Base-by-base conservation (phyloP, 768 basidiomycete species). In the Tephrocybe rancida region DNA sequence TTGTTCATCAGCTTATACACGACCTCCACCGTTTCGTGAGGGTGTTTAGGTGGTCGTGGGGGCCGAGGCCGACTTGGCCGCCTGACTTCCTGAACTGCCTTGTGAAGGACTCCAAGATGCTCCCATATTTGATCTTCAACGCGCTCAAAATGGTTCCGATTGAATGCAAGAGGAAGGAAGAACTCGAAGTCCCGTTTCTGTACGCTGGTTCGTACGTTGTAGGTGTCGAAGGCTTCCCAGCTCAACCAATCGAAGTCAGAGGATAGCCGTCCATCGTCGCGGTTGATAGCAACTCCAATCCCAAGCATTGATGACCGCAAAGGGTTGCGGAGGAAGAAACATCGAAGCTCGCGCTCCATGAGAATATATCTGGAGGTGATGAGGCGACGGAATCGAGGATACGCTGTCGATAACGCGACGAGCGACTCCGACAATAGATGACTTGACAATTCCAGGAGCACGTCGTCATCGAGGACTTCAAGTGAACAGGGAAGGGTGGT, bases 181-280 rank as follows among this genome's bases (percentile, higher is more conserved):
- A 61, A 75, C 18, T 66, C 32, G 49, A 78, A 78, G 0, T 51
- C 44, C 26, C 70, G 70, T 60, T 78, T 78, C 62, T 75, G 67
- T 50, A 77, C 66, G 61, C 76, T 74, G 41, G 57, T 61, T 18
- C 76, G 65, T 44, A 79, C 68, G 2, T 54, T 32, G 59, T 70
- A 71, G 7, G 60, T 47, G 32, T 62, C 60, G 63, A 77, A 78
- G 2, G 78, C 78, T 27, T 72, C 73, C 55, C 68, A 57, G 50
- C 75, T 75, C 37, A 78, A 64, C 76, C 78, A 79, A 56, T 78
- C 75, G 46, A 78, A 79, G 50, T 78, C 77, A 1, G 76, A 78
- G 9, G 72, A 70, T 2, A 79, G 62, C 0, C 59, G 58, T 13
- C 73, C 69, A 4, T 68, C 53, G 7, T 61, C 46, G 11, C 27